These are phyloP conservation scores for Yarrowia sp. DNA, from an alignment of 805 yeast genomes.

Conservation along the genomic window DNA sequence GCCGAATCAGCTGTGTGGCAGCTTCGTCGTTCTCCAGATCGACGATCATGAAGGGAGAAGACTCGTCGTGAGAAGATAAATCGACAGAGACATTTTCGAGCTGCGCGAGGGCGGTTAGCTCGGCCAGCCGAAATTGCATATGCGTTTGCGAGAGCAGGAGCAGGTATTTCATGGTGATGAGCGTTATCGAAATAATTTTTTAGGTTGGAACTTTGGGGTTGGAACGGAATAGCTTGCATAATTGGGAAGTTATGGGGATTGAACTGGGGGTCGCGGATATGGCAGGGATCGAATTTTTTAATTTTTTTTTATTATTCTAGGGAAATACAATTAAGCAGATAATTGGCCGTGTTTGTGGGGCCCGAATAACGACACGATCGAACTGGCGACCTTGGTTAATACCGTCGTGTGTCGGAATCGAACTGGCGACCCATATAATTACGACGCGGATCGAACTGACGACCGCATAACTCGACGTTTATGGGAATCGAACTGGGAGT, in stretches of 20 bases:
- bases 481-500: too few relatives aligned
- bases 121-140: slow-evolving; percentile 74
- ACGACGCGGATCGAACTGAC: background rate
- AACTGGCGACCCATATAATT: background rate
- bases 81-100: slow-evolving; percentile 56
- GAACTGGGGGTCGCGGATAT: background rate
- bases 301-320: too few relatives aligned
- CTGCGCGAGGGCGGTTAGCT: slow-evolving; percentile 79
- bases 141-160: slow-evolving; percentile 85
- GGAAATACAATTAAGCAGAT: too few relatives aligned
- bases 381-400: too few relatives aligned
- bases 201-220: too few relatives aligned
- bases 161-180: slow-evolving; percentile 49
- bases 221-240: too few relatives aligned
- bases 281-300: too few relatives aligned
- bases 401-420: too few relatives aligned
- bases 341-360: too few relatives aligned
- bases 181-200: background rate
- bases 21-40: slow-evolving; percentile 62
- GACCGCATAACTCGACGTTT: too few relatives aligned
- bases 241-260: background rate
- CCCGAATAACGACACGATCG: too few relatives aligned
- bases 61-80: slow-evolving; percentile 54
- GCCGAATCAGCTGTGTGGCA: slow-evolving; percentile 59
- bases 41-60: slow-evolving; percentile 67